Conservation (phyloP, 2,329 filamentous ascomycete genomes). For the Pseudogymnoascus sp. region DNA sequence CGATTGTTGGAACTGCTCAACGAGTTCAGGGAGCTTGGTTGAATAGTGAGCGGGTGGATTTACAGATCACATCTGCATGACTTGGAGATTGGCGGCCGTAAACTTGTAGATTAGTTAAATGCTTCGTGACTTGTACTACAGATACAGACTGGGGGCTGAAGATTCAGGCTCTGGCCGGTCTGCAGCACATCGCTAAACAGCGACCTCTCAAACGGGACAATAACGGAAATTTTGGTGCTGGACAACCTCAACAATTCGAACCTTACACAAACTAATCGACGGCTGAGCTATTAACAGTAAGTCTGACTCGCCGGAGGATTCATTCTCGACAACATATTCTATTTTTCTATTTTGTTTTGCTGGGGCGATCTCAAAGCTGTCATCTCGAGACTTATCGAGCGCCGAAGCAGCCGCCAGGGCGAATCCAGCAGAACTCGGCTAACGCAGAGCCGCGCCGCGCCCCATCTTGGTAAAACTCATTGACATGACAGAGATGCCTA, state of each 20-base stretch:
- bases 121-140: slow-evolving; percentile 8
- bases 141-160: neutral
- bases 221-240: neutral
- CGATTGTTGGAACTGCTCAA: neutral
- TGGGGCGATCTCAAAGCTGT: neutral
- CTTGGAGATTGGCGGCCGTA: neutral
- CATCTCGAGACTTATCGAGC: neutral
- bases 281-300: neutral
- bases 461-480: slow-evolving; percentile 6
- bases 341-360: slow-evolving; percentile 2
- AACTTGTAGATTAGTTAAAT: slow-evolving; percentile 9
- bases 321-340: neutral
- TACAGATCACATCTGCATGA: neutral
- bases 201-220: neutral
- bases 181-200: neutral
- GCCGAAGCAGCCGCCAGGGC: slow-evolving; percentile 6
- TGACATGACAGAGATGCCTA: slow-evolving; percentile 9
- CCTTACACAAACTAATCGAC: neutral
- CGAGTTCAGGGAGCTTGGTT: neutral
- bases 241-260: slow-evolving; percentile 2
- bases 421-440: slow-evolving; percentile 8
- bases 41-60: neutral
- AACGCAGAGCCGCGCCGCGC: slow-evolving; percentile 5
- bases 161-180: neutral
- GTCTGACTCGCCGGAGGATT: slow-evolving; percentile 5